These are phyloP conservation scores for Cubamyces lactineus DNA, from an alignment of 768 basidiomycete genomes.

Conservation along the genomic window DNA sequence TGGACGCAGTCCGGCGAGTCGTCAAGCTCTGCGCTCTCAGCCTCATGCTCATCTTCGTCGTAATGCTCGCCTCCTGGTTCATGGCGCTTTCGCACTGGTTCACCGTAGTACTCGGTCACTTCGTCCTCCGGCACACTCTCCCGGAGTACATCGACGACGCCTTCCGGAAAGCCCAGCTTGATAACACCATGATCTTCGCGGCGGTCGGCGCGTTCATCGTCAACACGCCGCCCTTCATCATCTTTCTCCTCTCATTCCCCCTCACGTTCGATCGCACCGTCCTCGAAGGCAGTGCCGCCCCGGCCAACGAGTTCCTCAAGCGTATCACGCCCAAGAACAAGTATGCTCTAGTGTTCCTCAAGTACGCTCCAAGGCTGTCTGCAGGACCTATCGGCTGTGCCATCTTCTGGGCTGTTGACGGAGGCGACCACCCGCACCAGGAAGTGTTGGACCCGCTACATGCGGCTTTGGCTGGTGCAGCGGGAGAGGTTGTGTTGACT, in stretches of 20 bases:
- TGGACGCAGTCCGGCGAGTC: not conserved
- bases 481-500: conserved; percentile 8
- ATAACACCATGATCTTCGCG: conserved; percentile 18
- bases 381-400: conserved; percentile 12
- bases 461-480: conserved; percentile 1
- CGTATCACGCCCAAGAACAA: conserved; percentile 17
- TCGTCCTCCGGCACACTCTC: conserved; percentile 11
- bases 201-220: conserved; percentile 15
- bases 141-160: conserved; percentile 1
- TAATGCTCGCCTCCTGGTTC: conserved; percentile 9
- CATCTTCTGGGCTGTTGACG: not conserved
- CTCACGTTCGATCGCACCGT: conserved; percentile 18
- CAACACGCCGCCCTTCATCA: conserved; percentile 13
- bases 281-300: conserved; percentile 8
- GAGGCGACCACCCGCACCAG: not conserved
- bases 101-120: conserved; percentile 14
- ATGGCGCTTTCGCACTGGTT: conserved; percentile 16
- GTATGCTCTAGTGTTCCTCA: not conserved
- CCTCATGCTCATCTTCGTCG: conserved; percentile 17
- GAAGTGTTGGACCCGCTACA: conserved; percentile 6
- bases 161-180: not conserved
- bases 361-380: conserved; percentile 11
- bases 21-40: conserved; percentile 1
- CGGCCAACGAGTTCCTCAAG: conserved; percentile 17
- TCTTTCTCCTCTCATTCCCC: conserved; percentile 16